Conservation (phyloP, 208 protist species). For the Crithidia thermophila region DNA sequence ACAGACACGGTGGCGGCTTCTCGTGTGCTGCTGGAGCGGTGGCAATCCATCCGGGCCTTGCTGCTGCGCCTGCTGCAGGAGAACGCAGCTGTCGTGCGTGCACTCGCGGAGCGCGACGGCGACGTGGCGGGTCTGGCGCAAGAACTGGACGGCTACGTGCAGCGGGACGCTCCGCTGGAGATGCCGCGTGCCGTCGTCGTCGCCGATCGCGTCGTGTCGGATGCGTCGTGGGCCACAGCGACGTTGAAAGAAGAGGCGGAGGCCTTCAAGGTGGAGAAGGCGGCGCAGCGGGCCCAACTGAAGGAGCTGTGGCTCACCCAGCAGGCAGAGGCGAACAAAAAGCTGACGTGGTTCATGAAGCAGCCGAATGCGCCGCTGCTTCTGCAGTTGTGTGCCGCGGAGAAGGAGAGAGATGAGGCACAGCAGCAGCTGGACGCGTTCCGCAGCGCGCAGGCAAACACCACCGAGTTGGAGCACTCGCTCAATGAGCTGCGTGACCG, state of each 20-base stretch:
- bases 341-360: constrained; percentile 50
- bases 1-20: not conserved
- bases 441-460: not conserved
- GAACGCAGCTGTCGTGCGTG: no score
- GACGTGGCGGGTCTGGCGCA: constrained; percentile 1
- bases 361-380: constrained; percentile 49
- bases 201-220: not conserved
- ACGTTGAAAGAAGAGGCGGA: constrained; percentile 21
- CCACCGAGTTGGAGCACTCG: constrained; percentile 3
- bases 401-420: constrained; percentile 24
- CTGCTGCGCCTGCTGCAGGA: constrained; percentile 11
- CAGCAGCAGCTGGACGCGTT: constrained; percentile 1
- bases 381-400: constrained; percentile 29
- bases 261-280: constrained; percentile 21
- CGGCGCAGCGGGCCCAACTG: constrained; percentile 1
- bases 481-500: constrained; percentile 10
- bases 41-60: constrained; percentile 15
- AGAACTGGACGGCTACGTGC: constrained; percentile 19
- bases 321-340: constrained; percentile 40
- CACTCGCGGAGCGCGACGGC: not conserved
- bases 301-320: constrained; percentile 24
- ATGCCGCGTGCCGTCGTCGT: not conserved
- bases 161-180: not conserved
- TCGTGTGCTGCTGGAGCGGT: not conserved
- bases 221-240: constrained; percentile 6